A percentile compares a stretch with the other conserved stretches of the same genome.
Conservation (phyloP, 2,329 filamentous ascomycete genomes). For the Alternaria longipes region DNA sequence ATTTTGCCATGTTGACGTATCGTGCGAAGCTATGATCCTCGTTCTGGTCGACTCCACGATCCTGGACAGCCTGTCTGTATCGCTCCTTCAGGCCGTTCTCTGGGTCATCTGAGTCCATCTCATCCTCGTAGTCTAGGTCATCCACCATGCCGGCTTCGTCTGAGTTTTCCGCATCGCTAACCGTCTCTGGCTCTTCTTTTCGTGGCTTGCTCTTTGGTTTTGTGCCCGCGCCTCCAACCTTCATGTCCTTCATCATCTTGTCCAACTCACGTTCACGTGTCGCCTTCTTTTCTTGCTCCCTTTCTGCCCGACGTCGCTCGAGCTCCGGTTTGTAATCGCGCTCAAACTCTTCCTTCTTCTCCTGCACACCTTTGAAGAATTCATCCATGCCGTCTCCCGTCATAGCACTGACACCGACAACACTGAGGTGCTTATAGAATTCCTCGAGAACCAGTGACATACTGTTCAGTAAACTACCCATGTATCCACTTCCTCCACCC, state of each 20-base stretch:
- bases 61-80: conserved; percentile 78
- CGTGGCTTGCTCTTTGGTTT: conserved; percentile 47
- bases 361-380: conserved; percentile 88
- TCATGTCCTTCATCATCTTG: conserved; percentile 95
- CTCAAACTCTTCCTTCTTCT: conserved; percentile 88
- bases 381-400: conserved; percentile 90
- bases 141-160: conserved; percentile 64
- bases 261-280: conserved; percentile 82
- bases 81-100: conserved; percentile 73
- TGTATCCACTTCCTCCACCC: conserved; percentile 84
- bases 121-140: conserved; percentile 60
- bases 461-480: conserved; percentile 93
- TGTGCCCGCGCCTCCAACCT: conserved; percentile 55
- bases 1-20: conserved; percentile 55
- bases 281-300: conserved; percentile 77
- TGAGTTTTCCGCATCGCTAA: conserved; percentile 61
- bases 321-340: conserved; percentile 92
- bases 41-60: conserved; percentile 52
- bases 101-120: conserved; percentile 66
- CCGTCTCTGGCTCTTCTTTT: conserved; percentile 60
- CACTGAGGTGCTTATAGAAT: conserved; percentile 92
- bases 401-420: conserved; percentile 93
- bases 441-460: conserved; percentile 98
- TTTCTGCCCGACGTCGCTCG: conserved; percentile 77
- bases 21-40: conserved; percentile 63